These are phyloP conservation scores for Diplosphaera chodatii DNA, from an alignment of 139 green algal genomes.

Conservation along the genomic window DNA sequence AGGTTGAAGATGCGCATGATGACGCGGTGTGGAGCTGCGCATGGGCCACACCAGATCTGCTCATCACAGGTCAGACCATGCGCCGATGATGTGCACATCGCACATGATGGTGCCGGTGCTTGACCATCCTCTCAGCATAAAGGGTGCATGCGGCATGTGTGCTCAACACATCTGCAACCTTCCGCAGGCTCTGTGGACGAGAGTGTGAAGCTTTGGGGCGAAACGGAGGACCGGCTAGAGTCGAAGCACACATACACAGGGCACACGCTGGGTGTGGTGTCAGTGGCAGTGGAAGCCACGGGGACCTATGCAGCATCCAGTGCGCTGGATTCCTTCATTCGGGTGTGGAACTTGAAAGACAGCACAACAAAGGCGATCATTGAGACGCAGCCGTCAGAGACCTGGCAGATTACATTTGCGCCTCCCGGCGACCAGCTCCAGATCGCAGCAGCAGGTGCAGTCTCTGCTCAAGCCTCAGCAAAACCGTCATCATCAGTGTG, in stretches of 20 bases:
- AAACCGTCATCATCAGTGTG: too few species aligned
- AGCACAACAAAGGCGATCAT: slow-evolving; percentile 45
- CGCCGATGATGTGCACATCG: too few species aligned
- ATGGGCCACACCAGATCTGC: slow-evolving; percentile 50
- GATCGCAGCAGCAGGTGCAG: slow-evolving; percentile 19
- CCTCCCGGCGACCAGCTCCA: slow-evolving; percentile 21
- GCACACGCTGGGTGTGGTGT: slow-evolving; percentile 79
- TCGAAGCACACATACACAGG: slow-evolving; percentile 52
- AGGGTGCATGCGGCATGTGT: too few species aligned
- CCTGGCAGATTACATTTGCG: slow-evolving; percentile 71
- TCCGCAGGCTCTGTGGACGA: slow-evolving; percentile 76
- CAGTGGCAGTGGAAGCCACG: slow-evolving; percentile 51
- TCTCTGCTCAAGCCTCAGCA: too few species aligned
- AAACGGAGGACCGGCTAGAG: slow-evolving; percentile 21
- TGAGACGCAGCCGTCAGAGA: slow-evolving; percentile 75
- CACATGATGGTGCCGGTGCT: too few species aligned
- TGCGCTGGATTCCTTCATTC: slow-evolving; percentile 75
- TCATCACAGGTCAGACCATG: slow-evolving; percentile 44
- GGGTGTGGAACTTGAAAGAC: slow-evolving; percentile 58
- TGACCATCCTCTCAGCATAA: too few species aligned
- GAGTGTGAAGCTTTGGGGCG: slow-evolving; percentile 65
- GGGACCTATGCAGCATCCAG: slow-evolving; percentile 64
- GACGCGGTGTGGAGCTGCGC: slow-evolving; percentile 70
- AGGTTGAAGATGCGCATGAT: slow-evolving; percentile 62
- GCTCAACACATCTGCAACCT: not conserved